Evolutionary conservation across 345 rosid species (phyloP), one percentile per base, ranked within the genome.

Genomic region (Salix caprea): DNA sequence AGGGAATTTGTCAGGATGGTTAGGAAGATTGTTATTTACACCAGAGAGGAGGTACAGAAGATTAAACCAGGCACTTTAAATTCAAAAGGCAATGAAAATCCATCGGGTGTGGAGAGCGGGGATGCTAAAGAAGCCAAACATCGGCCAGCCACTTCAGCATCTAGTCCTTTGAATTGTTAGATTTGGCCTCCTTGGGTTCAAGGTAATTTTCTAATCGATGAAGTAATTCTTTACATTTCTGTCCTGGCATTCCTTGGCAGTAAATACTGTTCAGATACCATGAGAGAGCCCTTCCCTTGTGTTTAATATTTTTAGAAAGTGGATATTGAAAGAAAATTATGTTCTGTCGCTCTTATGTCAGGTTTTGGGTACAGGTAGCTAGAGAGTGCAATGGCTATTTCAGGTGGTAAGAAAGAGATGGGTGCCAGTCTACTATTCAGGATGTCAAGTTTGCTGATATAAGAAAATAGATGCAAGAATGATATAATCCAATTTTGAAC

Each of bases 1-100:
- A 87, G 91, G 85, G 91, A 89, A 81, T 89, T 88, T 79, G 87
- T 88, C 70, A 82, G 74, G 75, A 85, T 89, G 89, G 91, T 82
- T 30, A 79, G 84, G 0, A 89, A 85, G 82, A 87, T 89, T 69
- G 84, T 74, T 65, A 82, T 87, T 28, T 84, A 84, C 73, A 84
- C 89, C 18, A 81, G 81, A 68, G 91, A 87, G 78, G 90, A 87
- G 80, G 87, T 85, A 6, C 86, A 81, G 78, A 86, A 65, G 82
- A 87, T 87, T 88, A 78, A 40, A 48, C 85, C 86, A 0, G 74
- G 77, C 24, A 50, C 84, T 9, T 73, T 84, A 50, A 82, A 69
- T 84, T 66, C 67, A 11, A 83, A 75, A 62, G 60, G 74, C 8
- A 78, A 77, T 64, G 84, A 79, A 56, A 73, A 56, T 70, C 37